Evolutionary conservation across 1,284 basidiomycete species (phyloP).

Genomic region (Phlebopus sp.): DNA sequence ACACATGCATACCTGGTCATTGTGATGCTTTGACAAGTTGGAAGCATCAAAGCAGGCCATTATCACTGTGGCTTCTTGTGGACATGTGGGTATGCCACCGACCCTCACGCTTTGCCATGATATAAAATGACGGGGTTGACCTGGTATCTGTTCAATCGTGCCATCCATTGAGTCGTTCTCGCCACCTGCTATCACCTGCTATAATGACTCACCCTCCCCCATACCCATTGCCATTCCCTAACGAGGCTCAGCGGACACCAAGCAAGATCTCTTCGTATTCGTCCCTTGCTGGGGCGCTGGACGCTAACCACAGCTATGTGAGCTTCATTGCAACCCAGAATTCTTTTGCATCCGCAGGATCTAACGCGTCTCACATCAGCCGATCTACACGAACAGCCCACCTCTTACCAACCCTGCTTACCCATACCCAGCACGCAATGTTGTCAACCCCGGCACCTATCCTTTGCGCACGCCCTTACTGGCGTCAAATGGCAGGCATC

Average conservation of each 20-base stretch:
- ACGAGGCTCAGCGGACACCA: constrained; percentile 12
- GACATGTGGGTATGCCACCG: not conserved
- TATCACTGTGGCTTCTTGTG: constrained; percentile 5
- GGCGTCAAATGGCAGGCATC: constrained; percentile 6
- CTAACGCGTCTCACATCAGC: constrained; percentile 8
- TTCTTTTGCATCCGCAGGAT: not conserved
- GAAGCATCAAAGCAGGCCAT: constrained; percentile 1
- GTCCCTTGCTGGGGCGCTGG: constrained; percentile 22
- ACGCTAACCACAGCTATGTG: constrained; percentile 11
- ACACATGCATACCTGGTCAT: constrained; percentile 3
- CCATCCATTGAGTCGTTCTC: not conserved
- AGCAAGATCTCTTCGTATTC: constrained; percentile 21
- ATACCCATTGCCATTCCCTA: constrained; percentile 25
- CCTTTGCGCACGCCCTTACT: constrained; percentile 5
- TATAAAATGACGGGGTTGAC: constrained; percentile 20
- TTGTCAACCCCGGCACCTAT: constrained; percentile 22
- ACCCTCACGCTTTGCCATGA: constrained; percentile 20
- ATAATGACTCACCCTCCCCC: constrained; percentile 9
- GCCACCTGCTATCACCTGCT: constrained; percentile 2
- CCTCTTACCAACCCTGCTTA: constrained; percentile 23
- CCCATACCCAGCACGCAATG: constrained; percentile 29
- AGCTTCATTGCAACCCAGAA: not conserved
- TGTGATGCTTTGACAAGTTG: not conserved
- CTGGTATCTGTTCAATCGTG: not conserved
- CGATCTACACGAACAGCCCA: constrained; percentile 16